Evolutionary conservation across 768 basidiomycete species (phyloP), one percentile per base, ranked within the genome.

Genomic region (Mycena haematopus): DNA sequence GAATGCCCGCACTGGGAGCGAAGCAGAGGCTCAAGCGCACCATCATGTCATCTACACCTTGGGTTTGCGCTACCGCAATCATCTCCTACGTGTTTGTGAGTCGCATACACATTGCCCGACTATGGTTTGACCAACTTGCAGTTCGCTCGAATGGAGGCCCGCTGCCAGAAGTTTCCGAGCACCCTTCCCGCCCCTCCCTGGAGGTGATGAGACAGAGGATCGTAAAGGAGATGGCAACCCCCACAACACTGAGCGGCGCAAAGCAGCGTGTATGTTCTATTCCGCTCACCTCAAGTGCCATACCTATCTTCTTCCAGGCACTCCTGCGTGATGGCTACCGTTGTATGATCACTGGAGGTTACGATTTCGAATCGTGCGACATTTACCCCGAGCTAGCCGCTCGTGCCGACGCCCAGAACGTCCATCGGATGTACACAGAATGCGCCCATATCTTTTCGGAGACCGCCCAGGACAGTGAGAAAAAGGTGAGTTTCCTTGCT

Each of bases 401-500:
- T n/a, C 40, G 33, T 45, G 63, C 63, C 45, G n/a, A 13, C 13
- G 29, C n/a, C n/a, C n/a, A n/a, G 22, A 10, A 29, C 36, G n/a
- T 19, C 19, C 13, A 15, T 14, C 19, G 52, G 17, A 15, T 27
- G n/a, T 4, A 27, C 44, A 15, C 36, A 68, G 35, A n/a, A n/a
- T 54, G 60, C 40, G 67, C 67, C 29, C 61, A 68, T 40, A 53
- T 68, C 63, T 68, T n/a, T 35, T 62, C 67, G 6, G 67, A 67
- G 46, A 27, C 63, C 3, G 65, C 67, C 17, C 62, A 67, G 36
- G 60, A 54, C 10, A 35, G 52, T 55, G 53, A n/a, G n/a, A n/a
- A n/a, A n/a, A n/a, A n/a, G n/a, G n/a, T n/a, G n/a, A 3, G 22
- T 52, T 45, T 51, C n/a, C 44, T 11, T 44, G n/a, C 25, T 17